Percentiles rank a stretch among this genome's conserved stretches.
Evolutionary conservation across 2,329 filamentous ascomycete species (phyloP).

Genomic region (Pseudocercospora vitis): DNA sequence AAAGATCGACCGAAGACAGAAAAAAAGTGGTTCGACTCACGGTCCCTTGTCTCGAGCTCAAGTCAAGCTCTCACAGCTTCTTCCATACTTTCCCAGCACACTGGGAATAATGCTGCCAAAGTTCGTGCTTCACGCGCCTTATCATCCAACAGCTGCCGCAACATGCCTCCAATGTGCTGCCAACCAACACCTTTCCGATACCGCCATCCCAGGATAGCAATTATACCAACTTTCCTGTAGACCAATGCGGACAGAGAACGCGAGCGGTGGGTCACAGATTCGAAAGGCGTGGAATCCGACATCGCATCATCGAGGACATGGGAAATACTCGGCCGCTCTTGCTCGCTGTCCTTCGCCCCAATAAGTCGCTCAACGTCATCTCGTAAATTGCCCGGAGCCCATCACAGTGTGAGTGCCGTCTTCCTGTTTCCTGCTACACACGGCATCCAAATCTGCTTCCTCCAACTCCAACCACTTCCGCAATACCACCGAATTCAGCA

Average conservation of each 20-base stretch:
- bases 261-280: conserved; percentile 5
- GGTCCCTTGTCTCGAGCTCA: background rate
- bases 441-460: background rate
- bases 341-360: too few relatives aligned
- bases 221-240: background rate
- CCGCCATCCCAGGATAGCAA: conserved; percentile 1
- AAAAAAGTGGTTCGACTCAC: conserved; percentile 1
- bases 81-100: background rate
- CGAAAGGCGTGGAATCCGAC: background rate
- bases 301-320: background rate
- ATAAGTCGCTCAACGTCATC: conserved; percentile 4
- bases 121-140: background rate
- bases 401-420: background rate
- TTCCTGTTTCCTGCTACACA: background rate
- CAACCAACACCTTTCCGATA: background rate
- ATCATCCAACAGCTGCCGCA: background rate
- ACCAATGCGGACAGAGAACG: conserved; percentile 1
- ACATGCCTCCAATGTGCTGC: background rate
- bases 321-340: conserved; percentile 6
- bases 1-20: background rate
- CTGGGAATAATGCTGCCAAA: background rate
- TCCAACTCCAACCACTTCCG: background rate
- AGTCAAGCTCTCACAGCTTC: background rate
- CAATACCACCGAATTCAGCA: background rate
- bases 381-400: background rate